A percentile compares a stretch with the other conserved stretches of the same genome.
Conservation (phyloP, 2,329 filamentous ascomycete genomes). For the Aspergillus pseudoviridinutans region DNA sequence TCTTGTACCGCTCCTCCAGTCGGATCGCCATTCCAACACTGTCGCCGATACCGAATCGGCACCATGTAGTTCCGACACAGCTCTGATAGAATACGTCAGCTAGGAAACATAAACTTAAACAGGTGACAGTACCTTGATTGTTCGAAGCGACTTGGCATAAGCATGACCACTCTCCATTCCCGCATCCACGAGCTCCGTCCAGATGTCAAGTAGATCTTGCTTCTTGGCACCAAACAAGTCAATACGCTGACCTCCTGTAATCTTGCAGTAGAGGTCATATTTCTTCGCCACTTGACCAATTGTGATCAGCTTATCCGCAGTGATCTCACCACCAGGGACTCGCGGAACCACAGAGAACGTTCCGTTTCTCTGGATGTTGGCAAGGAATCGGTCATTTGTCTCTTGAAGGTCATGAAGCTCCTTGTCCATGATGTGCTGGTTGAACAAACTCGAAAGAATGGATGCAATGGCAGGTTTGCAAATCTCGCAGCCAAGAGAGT, state of each 20-base stretch:
- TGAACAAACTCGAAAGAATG: conserved; percentile 78
- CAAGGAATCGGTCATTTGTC: conserved; percentile 83
- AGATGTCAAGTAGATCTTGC: conserved; percentile 78
- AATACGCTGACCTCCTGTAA: conserved; percentile 86
- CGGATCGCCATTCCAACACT: conserved; percentile 87
- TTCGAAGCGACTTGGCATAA: conserved; percentile 83
- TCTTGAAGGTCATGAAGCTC: conserved; percentile 74
- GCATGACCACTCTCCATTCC: conserved; percentile 90
- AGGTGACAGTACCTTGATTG: conserved; percentile 60
- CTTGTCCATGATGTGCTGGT: conserved; percentile 73
- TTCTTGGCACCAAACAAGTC: conserved; percentile 91
- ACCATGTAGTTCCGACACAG: conserved; percentile 90
- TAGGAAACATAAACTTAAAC: neutral
- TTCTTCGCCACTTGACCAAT: conserved; percentile 82
- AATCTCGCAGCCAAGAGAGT: conserved; percentile 75
- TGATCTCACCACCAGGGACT: conserved; percentile 81
- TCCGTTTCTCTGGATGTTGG: conserved; percentile 86
- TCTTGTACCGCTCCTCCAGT: conserved; percentile 87
- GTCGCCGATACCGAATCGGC: conserved; percentile 81
- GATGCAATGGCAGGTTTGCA: conserved; percentile 81
- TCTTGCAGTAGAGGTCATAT: conserved; percentile 83
- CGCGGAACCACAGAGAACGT: conserved; percentile 86
- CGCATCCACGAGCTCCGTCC: conserved; percentile 72
- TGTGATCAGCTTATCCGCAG: conserved; percentile 75
- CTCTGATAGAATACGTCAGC: conserved; percentile 45